Percentiles rank a stretch among this genome's conserved stretches.
Conservation (phyloP, 768 basidiomycete species). For the Boletus rubropictus region DNA sequence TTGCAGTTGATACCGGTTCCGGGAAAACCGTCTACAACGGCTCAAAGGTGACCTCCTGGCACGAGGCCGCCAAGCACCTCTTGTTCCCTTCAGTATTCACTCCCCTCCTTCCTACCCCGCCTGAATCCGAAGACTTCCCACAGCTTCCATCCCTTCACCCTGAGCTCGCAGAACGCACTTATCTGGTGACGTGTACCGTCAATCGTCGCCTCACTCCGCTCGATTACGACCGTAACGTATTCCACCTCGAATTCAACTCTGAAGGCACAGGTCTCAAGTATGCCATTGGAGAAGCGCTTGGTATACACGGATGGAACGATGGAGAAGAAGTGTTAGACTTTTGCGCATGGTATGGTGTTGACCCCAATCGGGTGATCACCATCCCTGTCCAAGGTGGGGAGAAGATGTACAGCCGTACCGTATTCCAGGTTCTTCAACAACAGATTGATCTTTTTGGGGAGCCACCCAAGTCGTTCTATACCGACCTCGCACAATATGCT, state of each 20-base stretch:
- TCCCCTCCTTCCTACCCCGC: constrained; percentile 35
- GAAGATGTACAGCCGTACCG: constrained; percentile 85
- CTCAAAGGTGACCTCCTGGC: constrained; percentile 64
- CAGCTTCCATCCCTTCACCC: constrained; percentile 76
- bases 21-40: constrained; percentile 57
- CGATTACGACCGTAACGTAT: constrained; percentile 97
- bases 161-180: constrained; percentile 83
- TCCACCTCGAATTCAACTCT: constrained; percentile 96
- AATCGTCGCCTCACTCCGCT: constrained; percentile 91
- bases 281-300: constrained; percentile 93
- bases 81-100: constrained; percentile 81
- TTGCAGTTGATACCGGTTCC: constrained; percentile 56
- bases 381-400: constrained; percentile 66
- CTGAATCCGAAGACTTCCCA: constrained; percentile 39
- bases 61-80: constrained; percentile 82
- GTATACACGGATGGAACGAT: constrained; percentile 98
- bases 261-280: constrained; percentile 91
- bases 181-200: constrained; percentile 88
- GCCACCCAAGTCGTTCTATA: constrained; percentile 94
- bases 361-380: constrained; percentile 72
- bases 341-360: constrained; percentile 86
- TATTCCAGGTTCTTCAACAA: constrained; percentile 92
- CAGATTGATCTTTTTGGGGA: constrained; percentile 95
- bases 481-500: constrained; percentile 76
- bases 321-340: constrained; percentile 81